Evolutionary conservation across 2,329 filamentous ascomycete species (phyloP).

Genomic region (Pyrenochaeta sp.): DNA sequence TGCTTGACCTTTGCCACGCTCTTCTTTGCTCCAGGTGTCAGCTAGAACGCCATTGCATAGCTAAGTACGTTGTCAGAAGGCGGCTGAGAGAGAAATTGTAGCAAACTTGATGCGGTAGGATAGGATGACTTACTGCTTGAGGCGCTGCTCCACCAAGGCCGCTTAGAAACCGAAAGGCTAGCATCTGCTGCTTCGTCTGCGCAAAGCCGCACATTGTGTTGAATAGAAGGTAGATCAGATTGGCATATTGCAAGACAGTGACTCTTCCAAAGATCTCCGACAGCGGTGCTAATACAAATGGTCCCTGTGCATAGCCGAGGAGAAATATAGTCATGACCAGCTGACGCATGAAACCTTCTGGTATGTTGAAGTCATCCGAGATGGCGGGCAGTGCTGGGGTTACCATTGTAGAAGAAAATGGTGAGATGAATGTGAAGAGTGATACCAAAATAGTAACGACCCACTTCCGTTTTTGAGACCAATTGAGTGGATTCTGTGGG

Average conservation of each 20-base stretch:
- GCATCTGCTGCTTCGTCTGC: conserved; percentile 38
- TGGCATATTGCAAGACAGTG: conserved; percentile 43
- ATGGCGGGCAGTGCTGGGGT: conserved; percentile 45
- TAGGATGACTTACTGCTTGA: conserved; percentile 35
- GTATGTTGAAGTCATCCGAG: conserved; percentile 42
- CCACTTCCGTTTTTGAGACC: conserved; percentile 56
- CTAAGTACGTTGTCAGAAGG: no score
- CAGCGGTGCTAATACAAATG: conserved; percentile 46
- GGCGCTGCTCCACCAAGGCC: conserved; percentile 46
- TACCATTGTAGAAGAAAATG: conserved; percentile 51
- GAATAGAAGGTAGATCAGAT: conserved; percentile 45
- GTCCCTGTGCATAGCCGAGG: conserved; percentile 49
- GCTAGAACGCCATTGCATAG: conserved; percentile 50
- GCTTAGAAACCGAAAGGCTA: conserved; percentile 45
- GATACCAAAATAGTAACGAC: conserved; percentile 55
- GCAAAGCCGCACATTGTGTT: conserved; percentile 48
- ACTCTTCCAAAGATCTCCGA: conserved; percentile 49
- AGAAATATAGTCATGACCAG: conserved; percentile 50
- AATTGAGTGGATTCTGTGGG: conserved; percentile 58
- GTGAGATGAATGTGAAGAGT: conserved; percentile 49
- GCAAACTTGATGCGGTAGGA: no score
- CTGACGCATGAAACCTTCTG: conserved; percentile 35
- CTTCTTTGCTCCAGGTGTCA: conserved; percentile 67
- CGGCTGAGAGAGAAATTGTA: no score
- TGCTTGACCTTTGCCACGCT: conserved; percentile 68